Conservation (phyloP, 192 early-diverging fungal species). For the Cladochytrium replicatum region DNA sequence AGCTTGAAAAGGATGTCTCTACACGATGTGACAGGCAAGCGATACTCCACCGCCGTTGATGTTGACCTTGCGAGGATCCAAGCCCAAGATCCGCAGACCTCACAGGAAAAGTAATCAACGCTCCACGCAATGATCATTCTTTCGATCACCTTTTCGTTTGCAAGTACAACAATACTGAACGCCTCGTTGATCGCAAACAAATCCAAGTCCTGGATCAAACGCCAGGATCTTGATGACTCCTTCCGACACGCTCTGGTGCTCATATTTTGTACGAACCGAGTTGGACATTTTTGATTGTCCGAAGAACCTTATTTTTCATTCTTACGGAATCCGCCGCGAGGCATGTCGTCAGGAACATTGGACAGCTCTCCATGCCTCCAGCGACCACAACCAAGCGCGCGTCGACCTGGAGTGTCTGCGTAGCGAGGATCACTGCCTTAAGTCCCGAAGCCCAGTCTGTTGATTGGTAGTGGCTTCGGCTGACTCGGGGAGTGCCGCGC, state of each 20-base stretch:
- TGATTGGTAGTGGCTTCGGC: slow-evolving; percentile 94
- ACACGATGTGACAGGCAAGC: slow-evolving; percentile 88
- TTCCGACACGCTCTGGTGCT: slow-evolving; percentile 69
- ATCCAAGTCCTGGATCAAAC: slow-evolving; percentile 73
- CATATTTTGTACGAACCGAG: slow-evolving; percentile 43
- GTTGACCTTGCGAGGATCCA: slow-evolving; percentile 74
- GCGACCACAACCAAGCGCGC: slow-evolving; percentile 74
- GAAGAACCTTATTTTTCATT: too few relatives aligned
- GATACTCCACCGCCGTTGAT: slow-evolving; percentile 89
- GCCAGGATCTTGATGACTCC: slow-evolving; percentile 81
- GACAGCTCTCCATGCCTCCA: slow-evolving; percentile 95
- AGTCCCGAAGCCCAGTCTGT: slow-evolving; percentile 98
- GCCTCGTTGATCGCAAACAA: slow-evolving; percentile 97
- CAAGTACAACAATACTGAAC: slow-evolving; percentile 83
- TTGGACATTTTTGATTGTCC: neutral
- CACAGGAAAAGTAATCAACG: slow-evolving; percentile 70
- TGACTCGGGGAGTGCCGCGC: slow-evolving; percentile 67
- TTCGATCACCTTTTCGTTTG: slow-evolving; percentile 74
- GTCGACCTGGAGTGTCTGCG: slow-evolving; percentile 74
- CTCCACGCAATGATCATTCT: too few relatives aligned
- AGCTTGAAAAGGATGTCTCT: too few relatives aligned
- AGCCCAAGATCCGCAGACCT: slow-evolving; percentile 72
- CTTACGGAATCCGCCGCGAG: slow-evolving; percentile 34
- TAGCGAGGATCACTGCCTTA: slow-evolving; percentile 89
- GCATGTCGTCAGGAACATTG: slow-evolving; percentile 72